Percentiles rank a stretch among this genome's conserved stretches.
phyloP scores from a whole-genome alignment of 495 filamentous ascomycete species.

The Aspergillus coremiiformis region DNA sequence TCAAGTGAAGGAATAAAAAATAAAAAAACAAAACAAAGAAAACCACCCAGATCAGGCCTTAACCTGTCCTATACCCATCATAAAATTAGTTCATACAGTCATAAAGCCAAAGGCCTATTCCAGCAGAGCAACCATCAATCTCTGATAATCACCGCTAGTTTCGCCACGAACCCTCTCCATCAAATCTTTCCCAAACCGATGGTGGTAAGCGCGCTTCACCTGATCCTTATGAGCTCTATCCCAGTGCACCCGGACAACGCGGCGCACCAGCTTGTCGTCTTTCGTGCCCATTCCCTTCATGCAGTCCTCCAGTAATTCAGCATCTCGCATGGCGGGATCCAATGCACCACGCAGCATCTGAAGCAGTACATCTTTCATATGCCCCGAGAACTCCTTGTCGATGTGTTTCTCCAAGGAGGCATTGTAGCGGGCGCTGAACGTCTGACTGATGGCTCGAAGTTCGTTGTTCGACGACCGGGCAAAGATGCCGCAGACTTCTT shows the following conservation, averaged over 20 bases:
- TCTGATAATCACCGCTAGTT: constrained; percentile 81
- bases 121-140: constrained; percentile 38
- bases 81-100: neutral
- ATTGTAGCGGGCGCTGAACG: constrained; percentile 61
- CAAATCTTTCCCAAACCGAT: constrained; percentile 55
- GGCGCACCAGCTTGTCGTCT: constrained; percentile 65
- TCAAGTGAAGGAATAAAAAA: too few species aligned
- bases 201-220: constrained; percentile 65
- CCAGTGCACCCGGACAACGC: constrained; percentile 76
- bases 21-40: neutral
- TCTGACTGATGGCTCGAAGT: constrained; percentile 67
- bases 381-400: constrained; percentile 74
- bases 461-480: constrained; percentile 66
- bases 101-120: constrained; percentile 17
- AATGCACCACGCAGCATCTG: constrained; percentile 67
- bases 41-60: neutral
- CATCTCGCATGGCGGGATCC: constrained; percentile 78
- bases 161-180: constrained; percentile 63
- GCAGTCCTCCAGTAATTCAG: constrained; percentile 67
- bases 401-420: constrained; percentile 62
- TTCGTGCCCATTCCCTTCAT: constrained; percentile 87
- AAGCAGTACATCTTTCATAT: constrained; percentile 83
- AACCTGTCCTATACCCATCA: neutral
- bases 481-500: constrained; percentile 69
- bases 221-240: constrained; percentile 59